These are phyloP conservation scores for Trichoderma virens DNA, from an alignment of 495 filamentous ascomycete species.

Conservation along the genomic window DNA sequence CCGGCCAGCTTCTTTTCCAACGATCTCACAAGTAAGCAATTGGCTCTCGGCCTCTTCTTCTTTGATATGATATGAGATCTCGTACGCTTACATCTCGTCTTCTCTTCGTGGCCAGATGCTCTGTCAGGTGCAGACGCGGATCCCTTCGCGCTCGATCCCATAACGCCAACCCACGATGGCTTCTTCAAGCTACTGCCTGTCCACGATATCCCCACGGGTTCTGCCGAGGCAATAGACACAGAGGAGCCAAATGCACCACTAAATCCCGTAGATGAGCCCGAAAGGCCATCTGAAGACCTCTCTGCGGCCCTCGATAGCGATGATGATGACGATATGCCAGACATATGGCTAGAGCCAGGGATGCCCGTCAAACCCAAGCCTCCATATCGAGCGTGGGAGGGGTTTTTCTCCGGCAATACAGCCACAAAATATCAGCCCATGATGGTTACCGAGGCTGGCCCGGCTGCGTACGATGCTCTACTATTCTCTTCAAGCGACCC, in stretches of 20 bases:
- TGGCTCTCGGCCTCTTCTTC: neutral
- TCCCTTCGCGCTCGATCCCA: conserved; percentile 13
- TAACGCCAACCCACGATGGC: conserved; percentile 17
- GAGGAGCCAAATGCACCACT: neutral
- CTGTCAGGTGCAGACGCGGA: conserved; percentile 10
- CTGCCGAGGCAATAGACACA: neutral
- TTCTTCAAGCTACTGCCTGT: conserved; percentile 40
- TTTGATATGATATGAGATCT: neutral
- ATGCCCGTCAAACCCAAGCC: conserved; percentile 22
- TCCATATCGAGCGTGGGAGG: conserved; percentile 66
- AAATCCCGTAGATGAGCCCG: conserved; percentile 7
- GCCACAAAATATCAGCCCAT: conserved; percentile 38
- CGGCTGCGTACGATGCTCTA: conserved; percentile 63
- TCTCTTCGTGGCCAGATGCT: neutral
- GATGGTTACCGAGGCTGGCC: conserved; percentile 73
- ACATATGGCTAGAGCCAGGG: conserved; percentile 48
- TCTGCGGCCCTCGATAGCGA: conserved; percentile 1
- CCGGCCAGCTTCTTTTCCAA: conserved; percentile 19
- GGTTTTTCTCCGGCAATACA: conserved; percentile 40
- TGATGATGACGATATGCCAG: conserved; percentile 19
- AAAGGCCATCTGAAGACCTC: conserved; percentile 13
- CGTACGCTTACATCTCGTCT: neutral
- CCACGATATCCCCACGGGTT: conserved; percentile 23
- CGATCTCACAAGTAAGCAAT: conserved; percentile 15
- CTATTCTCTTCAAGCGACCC: conserved; percentile 31